phyloP scores from a whole-genome alignment of 352 stramenopile species.

The Pythium utonaiense region DNA sequence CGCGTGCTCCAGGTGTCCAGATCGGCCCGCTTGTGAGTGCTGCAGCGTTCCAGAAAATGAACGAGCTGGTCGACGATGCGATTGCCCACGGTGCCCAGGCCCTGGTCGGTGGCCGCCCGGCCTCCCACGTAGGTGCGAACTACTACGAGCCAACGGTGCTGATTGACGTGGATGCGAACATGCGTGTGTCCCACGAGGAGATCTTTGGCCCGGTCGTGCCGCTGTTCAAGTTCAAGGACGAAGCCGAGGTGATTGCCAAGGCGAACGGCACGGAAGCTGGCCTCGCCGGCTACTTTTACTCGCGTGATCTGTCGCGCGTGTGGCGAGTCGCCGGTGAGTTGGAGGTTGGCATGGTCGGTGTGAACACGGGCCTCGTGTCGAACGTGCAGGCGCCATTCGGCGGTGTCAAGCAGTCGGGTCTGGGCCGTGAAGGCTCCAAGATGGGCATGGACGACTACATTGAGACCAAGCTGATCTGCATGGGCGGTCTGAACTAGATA shows the following conservation, averaged over 20 bases:
- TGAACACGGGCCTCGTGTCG: slow-evolving; percentile 91
- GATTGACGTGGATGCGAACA: slow-evolving; percentile 70
- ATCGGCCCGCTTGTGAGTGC: slow-evolving; percentile 95
- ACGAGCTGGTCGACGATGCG: slow-evolving; percentile 85
- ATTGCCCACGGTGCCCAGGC: slow-evolving; percentile 88
- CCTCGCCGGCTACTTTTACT: slow-evolving; percentile 95
- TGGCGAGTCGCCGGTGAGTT: slow-evolving; percentile 85
- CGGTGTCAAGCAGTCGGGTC: slow-evolving; percentile 86
- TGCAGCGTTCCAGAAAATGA: slow-evolving; percentile 86
- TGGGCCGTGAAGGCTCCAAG: slow-evolving; percentile 87
- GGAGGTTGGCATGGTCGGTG: slow-evolving; percentile 93
- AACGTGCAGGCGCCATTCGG: slow-evolving; percentile 88
- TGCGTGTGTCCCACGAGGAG: slow-evolving; percentile 91
- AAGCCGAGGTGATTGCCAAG: slow-evolving; percentile 93
- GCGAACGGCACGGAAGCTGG: slow-evolving; percentile 93
- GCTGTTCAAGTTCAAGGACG: slow-evolving; percentile 91
- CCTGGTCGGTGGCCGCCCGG: slow-evolving; percentile 77
- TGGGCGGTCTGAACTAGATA: slow-evolving; percentile 56
- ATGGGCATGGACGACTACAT: slow-evolving; percentile 94
- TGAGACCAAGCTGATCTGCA: slow-evolving; percentile 95
- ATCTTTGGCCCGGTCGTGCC: slow-evolving; percentile 96
- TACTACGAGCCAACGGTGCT: slow-evolving; percentile 96
- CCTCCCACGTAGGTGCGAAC: slow-evolving; percentile 57
- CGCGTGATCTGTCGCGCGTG: slow-evolving; percentile 82
- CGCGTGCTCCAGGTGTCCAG: slow-evolving; percentile 60